Conservation (phyloP, 768 basidiomycete genomes). For the Lentinula raphanica region DNA sequence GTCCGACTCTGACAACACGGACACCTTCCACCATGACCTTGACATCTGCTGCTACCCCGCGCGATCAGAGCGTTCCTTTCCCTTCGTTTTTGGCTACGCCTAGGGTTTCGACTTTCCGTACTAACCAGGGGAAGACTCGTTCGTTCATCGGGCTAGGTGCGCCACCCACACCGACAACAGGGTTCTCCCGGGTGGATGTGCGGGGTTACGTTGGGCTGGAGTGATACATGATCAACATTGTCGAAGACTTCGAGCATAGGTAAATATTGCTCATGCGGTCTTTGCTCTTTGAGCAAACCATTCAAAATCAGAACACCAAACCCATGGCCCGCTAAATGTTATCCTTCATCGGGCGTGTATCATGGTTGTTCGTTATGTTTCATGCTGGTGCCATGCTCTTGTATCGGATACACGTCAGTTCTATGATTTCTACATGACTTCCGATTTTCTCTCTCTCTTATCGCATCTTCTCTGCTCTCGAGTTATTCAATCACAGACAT, state of each 20-base stretch:
- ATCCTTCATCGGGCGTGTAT: neutral
- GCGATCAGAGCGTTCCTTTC: slow-evolving; percentile 36
- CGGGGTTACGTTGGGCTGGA: slow-evolving; percentile 70
- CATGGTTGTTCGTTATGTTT: neutral
- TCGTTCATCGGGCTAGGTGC: slow-evolving; percentile 71
- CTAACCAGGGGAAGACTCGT: slow-evolving; percentile 55
- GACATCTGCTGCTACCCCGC: slow-evolving; percentile 50
- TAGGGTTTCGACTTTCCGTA: slow-evolving; percentile 60
- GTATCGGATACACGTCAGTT: neutral
- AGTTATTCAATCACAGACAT: neutral
- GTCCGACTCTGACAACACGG: slow-evolving; percentile 51
- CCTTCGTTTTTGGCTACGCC: slow-evolving; percentile 55
- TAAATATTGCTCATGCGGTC: neutral
- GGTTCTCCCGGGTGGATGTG: slow-evolving; percentile 78
- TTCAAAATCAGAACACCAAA: neutral
- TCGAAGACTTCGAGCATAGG: neutral
- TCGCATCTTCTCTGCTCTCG: neutral
- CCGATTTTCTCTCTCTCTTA: neutral
- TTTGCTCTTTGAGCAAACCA: neutral
- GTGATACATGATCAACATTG: neutral
- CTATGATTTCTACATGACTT: neutral
- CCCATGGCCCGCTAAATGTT: neutral
- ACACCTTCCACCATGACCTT: slow-evolving; percentile 83
- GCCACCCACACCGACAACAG: slow-evolving; percentile 72
- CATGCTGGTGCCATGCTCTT: neutral